Percentiles rank a stretch among this genome's conserved stretches.
Evolutionary conservation across 1,284 basidiomycete genomes (phyloP).

Genomic region (Apiotrichum sp.): DNA sequence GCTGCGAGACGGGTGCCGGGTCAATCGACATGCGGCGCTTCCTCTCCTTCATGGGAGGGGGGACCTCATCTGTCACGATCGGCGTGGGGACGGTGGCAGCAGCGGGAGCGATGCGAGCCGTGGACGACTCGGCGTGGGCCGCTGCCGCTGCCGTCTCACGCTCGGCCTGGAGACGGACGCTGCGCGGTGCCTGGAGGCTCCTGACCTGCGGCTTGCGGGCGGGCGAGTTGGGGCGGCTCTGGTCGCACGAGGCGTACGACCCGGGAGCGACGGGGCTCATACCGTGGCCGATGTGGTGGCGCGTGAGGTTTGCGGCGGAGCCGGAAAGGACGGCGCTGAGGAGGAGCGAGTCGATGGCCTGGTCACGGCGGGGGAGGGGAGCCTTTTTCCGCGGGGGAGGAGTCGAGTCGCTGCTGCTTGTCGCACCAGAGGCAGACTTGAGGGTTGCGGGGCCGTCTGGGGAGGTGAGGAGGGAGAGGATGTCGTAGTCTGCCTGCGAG

Average conservation of each 20-base stretch:
- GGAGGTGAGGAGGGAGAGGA: conserved; percentile 38
- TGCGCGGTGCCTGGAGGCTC: conserved; percentile 42
- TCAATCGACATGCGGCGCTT: conserved; percentile 43
- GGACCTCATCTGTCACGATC: neutral
- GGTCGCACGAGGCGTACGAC: conserved; percentile 42
- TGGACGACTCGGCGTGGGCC: neutral
- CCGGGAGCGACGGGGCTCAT: conserved; percentile 27
- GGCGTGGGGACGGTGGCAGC: neutral
- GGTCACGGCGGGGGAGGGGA: conserved; percentile 14
- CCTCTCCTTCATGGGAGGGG: conserved; percentile 9
- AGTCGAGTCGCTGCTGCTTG: too few species aligned
- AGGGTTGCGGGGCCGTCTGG: conserved; percentile 17
- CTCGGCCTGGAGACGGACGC: conserved; percentile 27
- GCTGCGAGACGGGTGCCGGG: conserved; percentile 35
- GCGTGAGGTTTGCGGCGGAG: conserved; percentile 34
- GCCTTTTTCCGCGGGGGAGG: conserved; percentile 5
- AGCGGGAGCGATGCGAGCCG: neutral
- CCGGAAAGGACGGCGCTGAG: conserved; percentile 44
- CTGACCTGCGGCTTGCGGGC: conserved; percentile 11
- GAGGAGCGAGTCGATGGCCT: conserved; percentile 40
- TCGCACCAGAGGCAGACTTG: neutral
- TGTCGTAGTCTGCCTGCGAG: conserved; percentile 43
- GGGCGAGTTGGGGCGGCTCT: conserved; percentile 34
- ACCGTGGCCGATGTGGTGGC: conserved; percentile 46
- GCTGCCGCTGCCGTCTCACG: conserved; percentile 4